Evolutionary conservation across 2,329 filamentous ascomycete species (phyloP).

Genomic region (Capronia coronata): DNA sequence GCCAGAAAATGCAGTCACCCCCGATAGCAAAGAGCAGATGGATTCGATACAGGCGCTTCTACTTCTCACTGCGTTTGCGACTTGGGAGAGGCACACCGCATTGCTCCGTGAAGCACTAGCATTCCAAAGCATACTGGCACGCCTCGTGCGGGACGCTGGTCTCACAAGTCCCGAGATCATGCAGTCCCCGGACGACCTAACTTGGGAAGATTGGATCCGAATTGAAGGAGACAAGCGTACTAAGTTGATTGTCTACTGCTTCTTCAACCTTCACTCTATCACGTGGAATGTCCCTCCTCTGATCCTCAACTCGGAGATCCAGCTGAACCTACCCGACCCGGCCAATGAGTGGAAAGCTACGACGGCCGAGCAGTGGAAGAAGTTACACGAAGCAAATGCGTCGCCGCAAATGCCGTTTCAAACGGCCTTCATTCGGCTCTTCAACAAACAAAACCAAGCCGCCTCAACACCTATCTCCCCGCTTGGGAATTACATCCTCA

Average conservation of each 20-base stretch:
- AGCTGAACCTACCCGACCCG: conserved; percentile 49
- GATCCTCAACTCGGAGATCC: conserved; percentile 50
- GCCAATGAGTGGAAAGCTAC: conserved; percentile 51
- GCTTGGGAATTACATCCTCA: conserved; percentile 50
- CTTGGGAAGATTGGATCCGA: conserved; percentile 50
- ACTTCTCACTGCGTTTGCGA: conserved; percentile 53
- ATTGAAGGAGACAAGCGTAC: conserved; percentile 49
- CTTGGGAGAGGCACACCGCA: conserved; percentile 54
- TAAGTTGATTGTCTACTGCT: conserved; percentile 52
- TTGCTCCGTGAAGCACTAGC: conserved; percentile 52
- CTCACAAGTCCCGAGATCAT: conserved; percentile 31
- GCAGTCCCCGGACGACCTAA: conserved; percentile 35
- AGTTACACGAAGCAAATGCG: conserved; percentile 27
- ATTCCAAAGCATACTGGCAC: conserved; percentile 51
- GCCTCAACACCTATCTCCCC: conserved; percentile 39
- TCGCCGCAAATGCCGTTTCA: conserved; percentile 35
- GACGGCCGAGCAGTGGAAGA: conserved; percentile 46
- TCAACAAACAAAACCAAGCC: conserved; percentile 36
- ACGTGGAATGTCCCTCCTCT: conserved; percentile 57
- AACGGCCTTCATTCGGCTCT: conserved; percentile 42
- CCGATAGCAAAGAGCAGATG: conserved; percentile 44
- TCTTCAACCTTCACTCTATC: conserved; percentile 56
- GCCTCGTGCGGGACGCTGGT: conserved; percentile 50
- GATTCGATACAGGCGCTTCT: conserved; percentile 47
- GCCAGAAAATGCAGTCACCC: conserved; percentile 18